Percentiles rank a stretch among this genome's conserved stretches.
phyloP scores from a whole-genome alignment of 2,329 filamentous ascomycete species.

The Trichophyton schoenleinii region DNA sequence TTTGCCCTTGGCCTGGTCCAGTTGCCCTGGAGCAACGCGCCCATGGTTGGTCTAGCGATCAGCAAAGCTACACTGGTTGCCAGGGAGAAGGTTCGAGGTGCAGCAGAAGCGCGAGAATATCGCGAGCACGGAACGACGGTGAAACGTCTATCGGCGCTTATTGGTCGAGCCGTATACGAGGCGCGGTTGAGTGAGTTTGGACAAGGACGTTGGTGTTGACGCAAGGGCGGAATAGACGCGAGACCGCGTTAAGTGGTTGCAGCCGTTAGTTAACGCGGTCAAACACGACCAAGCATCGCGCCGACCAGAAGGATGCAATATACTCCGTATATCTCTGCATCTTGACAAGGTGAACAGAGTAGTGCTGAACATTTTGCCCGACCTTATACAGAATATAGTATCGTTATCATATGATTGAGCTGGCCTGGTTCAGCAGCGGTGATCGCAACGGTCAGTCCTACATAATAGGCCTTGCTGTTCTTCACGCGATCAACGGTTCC shows the following conservation, averaged over 20 bases:
- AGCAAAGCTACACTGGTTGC: slow-evolving; percentile 1
- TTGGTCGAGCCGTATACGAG: background rate
- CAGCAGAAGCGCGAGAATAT: slow-evolving; percentile 1
- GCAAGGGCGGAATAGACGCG: background rate
- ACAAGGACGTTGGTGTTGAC: background rate
- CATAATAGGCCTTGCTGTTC: too few relatives aligned
- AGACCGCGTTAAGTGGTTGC: slow-evolving; percentile 1
- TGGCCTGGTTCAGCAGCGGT: too few relatives aligned
- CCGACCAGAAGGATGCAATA: background rate
- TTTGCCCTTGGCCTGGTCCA: background rate
- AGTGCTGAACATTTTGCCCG: too few relatives aligned
- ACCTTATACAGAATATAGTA: too few relatives aligned
- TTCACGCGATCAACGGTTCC: too few relatives aligned
- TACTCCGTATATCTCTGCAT: background rate
- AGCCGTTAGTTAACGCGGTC: background rate
- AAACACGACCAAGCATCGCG: background rate
- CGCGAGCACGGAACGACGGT: slow-evolving; percentile 1
- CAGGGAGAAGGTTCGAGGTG: background rate
- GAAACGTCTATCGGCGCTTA: background rate
- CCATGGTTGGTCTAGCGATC: background rate
- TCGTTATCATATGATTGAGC: too few relatives aligned
- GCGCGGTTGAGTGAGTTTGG: background rate
- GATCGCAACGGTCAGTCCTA: too few relatives aligned
- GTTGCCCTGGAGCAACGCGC: background rate
- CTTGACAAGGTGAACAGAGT: background rate